These are phyloP conservation scores for Kurtzmaniella quercitrusa DNA, from an alignment of 1,139 yeast genomes.

Conservation along the genomic window DNA sequence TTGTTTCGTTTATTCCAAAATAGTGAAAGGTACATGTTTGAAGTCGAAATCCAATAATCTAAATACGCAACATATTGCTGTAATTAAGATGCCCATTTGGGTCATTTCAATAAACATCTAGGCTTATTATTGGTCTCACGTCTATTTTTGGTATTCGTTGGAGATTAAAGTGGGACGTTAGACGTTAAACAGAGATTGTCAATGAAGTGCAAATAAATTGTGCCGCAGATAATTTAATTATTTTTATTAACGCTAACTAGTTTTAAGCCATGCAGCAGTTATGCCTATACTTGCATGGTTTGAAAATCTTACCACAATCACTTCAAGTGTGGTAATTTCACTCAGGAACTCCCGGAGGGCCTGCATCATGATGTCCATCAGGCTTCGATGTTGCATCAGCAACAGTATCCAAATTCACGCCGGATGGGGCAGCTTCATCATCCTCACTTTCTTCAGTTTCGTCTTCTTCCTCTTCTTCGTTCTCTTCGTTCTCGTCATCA, in stretches of 20 bases:
- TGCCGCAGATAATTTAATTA: too few relatives aligned
- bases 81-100: not conserved
- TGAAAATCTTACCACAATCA: not conserved
- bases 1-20: not conserved
- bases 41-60: not conserved
- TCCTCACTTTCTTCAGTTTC: constrained; percentile 24
- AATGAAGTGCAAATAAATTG: too few relatives aligned
- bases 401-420: not conserved
- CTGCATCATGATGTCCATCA: not conserved
- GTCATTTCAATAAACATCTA: not conserved
- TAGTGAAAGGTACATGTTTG: not conserved
- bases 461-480: constrained; percentile 15
- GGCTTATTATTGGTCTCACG: not conserved
- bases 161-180: too few relatives aligned
- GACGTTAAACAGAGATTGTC: too few relatives aligned
- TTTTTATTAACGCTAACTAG: too few relatives aligned
- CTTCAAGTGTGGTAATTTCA: not conserved
- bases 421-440: not conserved
- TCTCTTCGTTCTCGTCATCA: constrained; percentile 23
- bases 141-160: not conserved
- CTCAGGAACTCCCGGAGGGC: not conserved
- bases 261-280: too few relatives aligned
- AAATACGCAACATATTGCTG: not conserved
- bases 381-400: constrained; percentile 1
- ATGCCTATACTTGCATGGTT: not conserved